Evolutionary conservation across 164 flowering plant genomes (phyloP).

Genomic region (Stephania japonica): DNA sequence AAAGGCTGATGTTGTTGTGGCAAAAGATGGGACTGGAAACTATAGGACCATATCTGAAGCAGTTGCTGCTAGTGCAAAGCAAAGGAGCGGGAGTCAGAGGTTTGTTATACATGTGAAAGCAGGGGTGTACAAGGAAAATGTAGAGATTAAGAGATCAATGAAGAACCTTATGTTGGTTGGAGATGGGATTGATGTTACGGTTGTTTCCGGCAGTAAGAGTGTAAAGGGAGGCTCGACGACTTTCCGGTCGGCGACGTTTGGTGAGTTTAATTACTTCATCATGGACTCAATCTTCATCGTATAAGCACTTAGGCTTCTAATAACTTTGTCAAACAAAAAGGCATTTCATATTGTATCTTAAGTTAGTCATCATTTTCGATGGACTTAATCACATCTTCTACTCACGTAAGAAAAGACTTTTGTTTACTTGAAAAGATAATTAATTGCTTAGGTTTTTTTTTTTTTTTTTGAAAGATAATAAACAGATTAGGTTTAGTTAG

Average conservation of each 20-base stretch:
- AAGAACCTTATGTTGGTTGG: constrained; percentile 41
- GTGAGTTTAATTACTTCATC: constrained; percentile 12
- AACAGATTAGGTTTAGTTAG: too few relatives aligned
- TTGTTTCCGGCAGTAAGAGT: constrained; percentile 30
- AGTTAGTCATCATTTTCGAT: constrained; percentile 2
- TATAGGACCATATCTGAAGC: constrained; percentile 49
- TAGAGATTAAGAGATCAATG: constrained; percentile 33
- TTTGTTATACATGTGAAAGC: constrained; percentile 49
- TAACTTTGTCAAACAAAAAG: neutral
- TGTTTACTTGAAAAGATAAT: neutral
- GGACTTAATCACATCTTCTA: constrained; percentile 20
- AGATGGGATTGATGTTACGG: constrained; percentile 27
- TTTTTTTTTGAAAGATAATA: neutral
- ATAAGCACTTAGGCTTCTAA: neutral
- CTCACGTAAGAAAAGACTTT: neutral
- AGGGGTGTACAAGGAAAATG: constrained; percentile 56
- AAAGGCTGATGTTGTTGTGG: constrained; percentile 54
- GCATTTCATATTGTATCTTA: too few relatives aligned
- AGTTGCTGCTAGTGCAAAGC: constrained; percentile 31
- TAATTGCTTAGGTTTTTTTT: too few relatives aligned
- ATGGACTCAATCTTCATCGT: neutral
- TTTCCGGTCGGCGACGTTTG: constrained; percentile 27
- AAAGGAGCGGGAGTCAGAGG: constrained; percentile 30
- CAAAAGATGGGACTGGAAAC: constrained; percentile 65
- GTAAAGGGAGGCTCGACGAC: constrained; percentile 26